These are phyloP conservation scores for Eruca vesicaria DNA, from an alignment of 441 rosid genomes.

Conservation along the genomic window DNA sequence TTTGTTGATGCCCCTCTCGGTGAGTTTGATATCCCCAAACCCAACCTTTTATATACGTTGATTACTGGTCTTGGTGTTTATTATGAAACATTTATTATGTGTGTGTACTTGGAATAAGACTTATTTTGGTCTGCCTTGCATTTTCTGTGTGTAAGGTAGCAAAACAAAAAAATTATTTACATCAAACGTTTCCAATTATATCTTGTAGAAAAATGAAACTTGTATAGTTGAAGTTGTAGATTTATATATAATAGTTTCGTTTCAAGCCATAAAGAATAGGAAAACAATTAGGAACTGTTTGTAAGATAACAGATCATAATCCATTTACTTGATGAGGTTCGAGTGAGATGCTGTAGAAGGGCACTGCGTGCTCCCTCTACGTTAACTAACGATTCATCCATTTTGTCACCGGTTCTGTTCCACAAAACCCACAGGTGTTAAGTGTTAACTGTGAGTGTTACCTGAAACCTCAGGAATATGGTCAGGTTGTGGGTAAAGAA, in stretches of 20 bases:
- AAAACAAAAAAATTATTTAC: too few species aligned
- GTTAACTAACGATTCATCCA: slow-evolving; percentile 80
- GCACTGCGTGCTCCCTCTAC: slow-evolving; percentile 81
- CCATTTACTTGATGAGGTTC: slow-evolving; percentile 87
- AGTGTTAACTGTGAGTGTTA: neutral
- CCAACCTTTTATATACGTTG: slow-evolving; percentile 15
- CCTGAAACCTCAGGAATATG: neutral
- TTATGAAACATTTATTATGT: slow-evolving; percentile 20
- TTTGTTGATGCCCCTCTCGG: slow-evolving; percentile 11
- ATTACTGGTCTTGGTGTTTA: slow-evolving; percentile 16
- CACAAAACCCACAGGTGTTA: slow-evolving; percentile 9
- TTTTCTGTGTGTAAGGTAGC: neutral
- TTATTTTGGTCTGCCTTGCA: slow-evolving; percentile 15
- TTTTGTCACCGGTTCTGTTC: slow-evolving; percentile 84
- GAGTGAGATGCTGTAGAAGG: slow-evolving; percentile 71
- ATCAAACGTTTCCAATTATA: too few species aligned
- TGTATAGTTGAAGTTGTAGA: too few species aligned
- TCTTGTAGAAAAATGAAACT: too few species aligned
- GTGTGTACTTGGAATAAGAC: slow-evolving; percentile 21
- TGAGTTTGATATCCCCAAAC: neutral
- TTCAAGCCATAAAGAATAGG: too few species aligned
- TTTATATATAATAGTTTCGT: too few species aligned
- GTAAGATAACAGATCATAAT: too few species aligned
- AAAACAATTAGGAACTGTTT: too few species aligned
- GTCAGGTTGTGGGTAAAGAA: neutral